Evolutionary conservation across 139 green algal genomes (phyloP).

Genomic region (Auxenochlorella protothecoides): DNA sequence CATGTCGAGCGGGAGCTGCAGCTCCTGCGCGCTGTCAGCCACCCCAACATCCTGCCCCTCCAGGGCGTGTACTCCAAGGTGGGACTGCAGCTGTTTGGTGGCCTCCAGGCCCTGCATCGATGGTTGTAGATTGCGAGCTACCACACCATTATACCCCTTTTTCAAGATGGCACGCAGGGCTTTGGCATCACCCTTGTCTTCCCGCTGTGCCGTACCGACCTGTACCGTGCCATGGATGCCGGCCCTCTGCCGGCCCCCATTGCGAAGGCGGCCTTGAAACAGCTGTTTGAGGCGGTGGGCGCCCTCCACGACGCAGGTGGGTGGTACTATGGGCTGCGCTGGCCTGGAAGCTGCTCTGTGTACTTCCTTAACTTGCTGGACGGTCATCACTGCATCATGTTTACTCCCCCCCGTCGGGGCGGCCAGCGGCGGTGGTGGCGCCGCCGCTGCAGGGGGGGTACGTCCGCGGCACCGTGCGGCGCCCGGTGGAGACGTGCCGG

Average conservation of each 20-base stretch:
- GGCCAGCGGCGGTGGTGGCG: too few relatives aligned
- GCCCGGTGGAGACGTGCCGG: too few relatives aligned
- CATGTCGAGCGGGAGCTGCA: conserved; percentile 14
- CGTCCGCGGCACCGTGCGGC: too few relatives aligned
- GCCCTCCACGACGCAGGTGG: conserved; percentile 7
- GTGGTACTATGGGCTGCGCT: background rate
- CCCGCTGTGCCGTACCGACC: conserved; percentile 14
- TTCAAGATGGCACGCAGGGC: background rate
- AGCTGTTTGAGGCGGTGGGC: conserved; percentile 17
- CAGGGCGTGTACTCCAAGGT: conserved; percentile 2
- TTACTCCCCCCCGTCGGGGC: too few relatives aligned
- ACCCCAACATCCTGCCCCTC: conserved; percentile 11
- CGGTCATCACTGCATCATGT: too few relatives aligned
- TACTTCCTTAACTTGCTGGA: too few relatives aligned
- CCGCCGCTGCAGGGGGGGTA: too few relatives aligned
- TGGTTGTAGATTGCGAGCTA: too few relatives aligned
- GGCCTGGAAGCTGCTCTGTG: too few relatives aligned
- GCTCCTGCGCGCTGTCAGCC: conserved; percentile 3
- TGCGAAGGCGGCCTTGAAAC: conserved; percentile 4
- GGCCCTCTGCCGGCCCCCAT: background rate
- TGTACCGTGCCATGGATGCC: background rate
- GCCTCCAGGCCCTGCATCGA: too few relatives aligned
- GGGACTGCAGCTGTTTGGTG: background rate
- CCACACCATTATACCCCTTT: too few relatives aligned
- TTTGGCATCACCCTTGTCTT: conserved; percentile 14